These are phyloP conservation scores for Taiozyma sp. DNA, from an alignment of 1,139 yeast species.

Conservation along the genomic window DNA sequence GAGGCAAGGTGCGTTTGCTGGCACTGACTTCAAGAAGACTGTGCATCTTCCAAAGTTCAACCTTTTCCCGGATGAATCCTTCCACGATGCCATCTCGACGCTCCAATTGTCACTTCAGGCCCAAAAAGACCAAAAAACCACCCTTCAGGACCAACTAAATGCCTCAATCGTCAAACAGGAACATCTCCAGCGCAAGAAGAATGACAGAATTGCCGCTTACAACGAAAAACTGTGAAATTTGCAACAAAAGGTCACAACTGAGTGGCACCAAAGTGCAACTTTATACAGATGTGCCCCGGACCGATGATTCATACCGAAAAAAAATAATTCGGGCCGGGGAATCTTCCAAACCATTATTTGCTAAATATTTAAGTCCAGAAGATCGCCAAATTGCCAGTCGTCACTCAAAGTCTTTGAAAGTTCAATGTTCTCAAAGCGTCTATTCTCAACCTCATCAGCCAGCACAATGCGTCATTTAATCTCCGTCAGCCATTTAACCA, in stretches of 20 bases:
- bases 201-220: neutral
- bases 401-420: neutral
- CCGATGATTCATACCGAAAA: conserved; percentile 1
- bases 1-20: conserved; percentile 8
- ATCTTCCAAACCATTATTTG: neutral
- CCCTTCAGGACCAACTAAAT: neutral
- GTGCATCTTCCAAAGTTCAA: conserved; percentile 8
- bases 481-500: conserved; percentile 69
- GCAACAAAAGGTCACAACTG: too few relatives aligned
- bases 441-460: conserved; percentile 1
- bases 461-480: conserved; percentile 59
- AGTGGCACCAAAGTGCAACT: too few relatives aligned
- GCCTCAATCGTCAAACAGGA: neutral
- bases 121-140: neutral
- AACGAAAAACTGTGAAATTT: neutral
- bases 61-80: conserved; percentile 2
- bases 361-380: neutral
- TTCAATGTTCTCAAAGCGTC: conserved; percentile 6
- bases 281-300: neutral
- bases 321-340: too few relatives aligned
- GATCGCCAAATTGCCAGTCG: neutral
- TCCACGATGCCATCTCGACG: neutral
- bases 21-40: neutral
- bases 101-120: neutral
- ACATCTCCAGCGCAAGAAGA: neutral